These are phyloP conservation scores for Tubosaeta sp. DNA, from an alignment of 768 basidiomycete species.

Conservation along the genomic window DNA sequence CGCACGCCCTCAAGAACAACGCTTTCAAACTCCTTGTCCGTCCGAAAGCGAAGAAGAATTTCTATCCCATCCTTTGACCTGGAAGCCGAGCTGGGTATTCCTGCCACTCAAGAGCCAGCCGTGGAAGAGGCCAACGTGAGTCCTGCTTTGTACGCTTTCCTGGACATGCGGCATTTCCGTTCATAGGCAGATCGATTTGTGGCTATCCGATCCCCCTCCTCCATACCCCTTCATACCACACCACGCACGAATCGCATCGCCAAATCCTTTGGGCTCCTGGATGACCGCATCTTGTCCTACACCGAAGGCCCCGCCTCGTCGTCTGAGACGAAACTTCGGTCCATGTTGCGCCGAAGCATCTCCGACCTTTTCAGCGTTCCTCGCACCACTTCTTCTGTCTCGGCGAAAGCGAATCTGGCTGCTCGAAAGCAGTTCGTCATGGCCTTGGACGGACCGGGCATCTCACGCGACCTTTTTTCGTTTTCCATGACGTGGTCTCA, in stretches of 20 bases:
- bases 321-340: constrained; percentile 39
- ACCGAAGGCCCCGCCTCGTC: constrained; percentile 35
- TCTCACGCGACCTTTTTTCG: constrained; percentile 49
- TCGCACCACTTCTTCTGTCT: constrained; percentile 34
- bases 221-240: constrained; percentile 55
- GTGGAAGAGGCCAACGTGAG: constrained; percentile 30
- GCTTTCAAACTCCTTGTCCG: constrained; percentile 38
- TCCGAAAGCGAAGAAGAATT: constrained; percentile 39
- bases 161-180: background rate
- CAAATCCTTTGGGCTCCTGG: constrained; percentile 55
- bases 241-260: constrained; percentile 67
- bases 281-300: constrained; percentile 53
- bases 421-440: constrained; percentile 51
- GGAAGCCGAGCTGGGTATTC: constrained; percentile 29
- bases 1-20: constrained; percentile 36
- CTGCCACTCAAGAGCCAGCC: constrained; percentile 10
- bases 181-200: constrained; percentile 60
- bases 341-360: constrained; percentile 49
- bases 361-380: constrained; percentile 45
- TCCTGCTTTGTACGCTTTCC: background rate
- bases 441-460: constrained; percentile 62
- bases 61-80: constrained; percentile 39
- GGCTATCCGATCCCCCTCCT: constrained; percentile 44
- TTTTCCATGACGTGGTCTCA: constrained; percentile 61
- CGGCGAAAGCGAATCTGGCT: constrained; percentile 56